Conservation (phyloP, 164 flowering plant genomes). For the Vitis riparia region DNA sequence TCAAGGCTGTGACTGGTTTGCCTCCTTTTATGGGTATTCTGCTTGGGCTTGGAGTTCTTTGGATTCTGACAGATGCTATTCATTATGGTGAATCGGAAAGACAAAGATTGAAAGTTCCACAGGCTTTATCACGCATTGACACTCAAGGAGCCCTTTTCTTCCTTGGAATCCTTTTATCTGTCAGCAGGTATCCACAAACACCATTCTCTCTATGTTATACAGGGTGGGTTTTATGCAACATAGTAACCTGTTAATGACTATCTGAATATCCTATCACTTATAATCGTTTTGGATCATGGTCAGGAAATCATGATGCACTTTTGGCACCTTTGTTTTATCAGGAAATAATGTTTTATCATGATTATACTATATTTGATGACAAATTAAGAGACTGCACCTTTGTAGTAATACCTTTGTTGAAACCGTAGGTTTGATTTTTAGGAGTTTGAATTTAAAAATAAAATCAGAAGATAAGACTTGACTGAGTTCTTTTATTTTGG, state of each 20-base stretch:
- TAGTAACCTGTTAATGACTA: not conserved
- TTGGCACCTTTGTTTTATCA: no score
- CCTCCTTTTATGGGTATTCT: constrained; percentile 97
- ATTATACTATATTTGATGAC: no score
- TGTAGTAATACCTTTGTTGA: no score
- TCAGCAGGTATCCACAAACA: constrained; percentile 64
- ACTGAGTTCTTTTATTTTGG: no score
- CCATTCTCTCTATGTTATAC: not conserved
- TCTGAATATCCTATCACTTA: not conserved
- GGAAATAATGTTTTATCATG: no score
- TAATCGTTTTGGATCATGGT: no score
- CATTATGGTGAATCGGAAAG: constrained; percentile 95
- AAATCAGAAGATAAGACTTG: no score
- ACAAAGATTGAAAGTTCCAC: constrained; percentile 86
- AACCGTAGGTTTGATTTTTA: no score
- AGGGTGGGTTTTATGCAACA: not conserved
- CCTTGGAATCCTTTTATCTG: constrained; percentile 92
- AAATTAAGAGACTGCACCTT: no score
- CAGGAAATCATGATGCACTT: no score
- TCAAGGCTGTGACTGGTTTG: constrained; percentile 89
- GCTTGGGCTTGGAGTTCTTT: constrained; percentile 94
- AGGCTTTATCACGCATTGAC: constrained; percentile 94
- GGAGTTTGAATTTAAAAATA: no score
- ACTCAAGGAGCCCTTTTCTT: constrained; percentile 97
- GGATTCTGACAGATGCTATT: constrained; percentile 97